Base-by-base conservation (phyloP, 805 yeast genomes). In the Barnettozyma salicaria region DNA sequence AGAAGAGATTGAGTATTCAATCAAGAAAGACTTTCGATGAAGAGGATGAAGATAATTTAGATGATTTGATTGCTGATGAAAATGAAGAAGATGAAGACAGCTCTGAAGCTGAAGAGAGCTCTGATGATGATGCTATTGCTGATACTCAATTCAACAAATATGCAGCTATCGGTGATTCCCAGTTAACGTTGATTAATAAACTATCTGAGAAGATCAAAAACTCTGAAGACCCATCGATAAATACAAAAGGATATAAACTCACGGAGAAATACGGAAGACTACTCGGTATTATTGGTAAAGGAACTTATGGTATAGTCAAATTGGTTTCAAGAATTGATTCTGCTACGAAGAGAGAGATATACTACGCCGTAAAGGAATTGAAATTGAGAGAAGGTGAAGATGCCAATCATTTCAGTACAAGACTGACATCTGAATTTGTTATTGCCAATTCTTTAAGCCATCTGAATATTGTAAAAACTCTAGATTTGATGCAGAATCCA, bases 291-390 rank as follows among this genome's bases (percentile, higher is more conserved):
- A 74, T 78, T 47, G 98, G 98, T 34, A 92, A 92, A 59, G 98
- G 98, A 45, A 96, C 98, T 0, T 92, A 92, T 65, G 98, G 98
- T 44, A 97, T 88, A 56, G 98, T 92, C 24, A 74, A 97, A 44
- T 67, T 92, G 37, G 97, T 92, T 11, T 97, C 92, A 56, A 90
- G 89, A 67, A 71, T 68, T 36, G 98, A 92, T 60, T 82, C 92
- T 1, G 95, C 96, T 36, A 63, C 57, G 6, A 52, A 57, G 25
- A 51, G 81, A 84, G 61, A 89, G 84, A 24, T 88, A 79, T 65
- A 96, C 95, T 33, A 92, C 86, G 98, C 72, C 82, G 53, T 71
- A 81, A 56, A 92, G 86, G 98, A 92, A 61, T 88, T 92, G 94
- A 88, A 83, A 62, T 84, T 86, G 53, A 88, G 86, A 55, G 97